Base-by-base conservation (phyloP, 2,329 filamentous ascomycete species). In the Aspergillus candidus region DNA sequence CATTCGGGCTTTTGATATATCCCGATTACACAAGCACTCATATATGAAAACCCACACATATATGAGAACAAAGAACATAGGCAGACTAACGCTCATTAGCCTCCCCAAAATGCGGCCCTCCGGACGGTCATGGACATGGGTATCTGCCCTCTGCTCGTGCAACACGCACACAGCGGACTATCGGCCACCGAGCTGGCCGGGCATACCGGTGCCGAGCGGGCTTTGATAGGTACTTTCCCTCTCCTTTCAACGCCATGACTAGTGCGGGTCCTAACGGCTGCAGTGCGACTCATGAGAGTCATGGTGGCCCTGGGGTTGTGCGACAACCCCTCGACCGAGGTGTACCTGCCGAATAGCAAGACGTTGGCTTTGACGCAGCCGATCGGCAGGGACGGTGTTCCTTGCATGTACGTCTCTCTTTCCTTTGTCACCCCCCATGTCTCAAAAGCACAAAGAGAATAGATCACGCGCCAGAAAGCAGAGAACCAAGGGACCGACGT, bases 51-150 rank as follows among this genome's bases (percentile, higher is more conserved):
- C n/a, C n/a, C n/a, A n/a, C 31, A 37, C 31, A 15, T 11, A n/a
- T 30, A 13, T 6, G 7, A 4, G 11, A 6, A 12, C n/a, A 30
- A 10, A 15, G 3, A 15, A 30, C 34, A 6, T 35, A 8, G 3
- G 11, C 17, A 29, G 34, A 7, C 33, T 35, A 14, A 18, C 22
- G 6, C 13, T 14, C 39, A 47, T n/a, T 32, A 65, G 62, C 60
- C 62, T 22, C 55, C 61, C 2, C 62, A 65, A 41, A 62, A 60
- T 54, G 59, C 61, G 5, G 58, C 62, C 1, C 49, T 66, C 22
- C 57, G 59, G 10, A 50, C 56, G 14, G 57, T 60, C 11, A 50
- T 66, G 13, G 62, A 64, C 36, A 38, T 63, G 29, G 52, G 55
- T 6, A 48, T 65, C n/a, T 61, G 65, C 29, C 41, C 54, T 4